These are phyloP conservation scores for Zea mays DNA, from an alignment of 176 grass and related monocot species.

Conservation along the genomic window Zm-B73-REFERENCE-NAM-5.0 NC_050098.1:179076001-179076500, in stretches of 20 bases:
- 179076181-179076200: not conserved
- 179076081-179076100: constrained; percentile 14
- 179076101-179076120: not conserved
- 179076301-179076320: constrained; percentile 13
- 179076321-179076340: not conserved
- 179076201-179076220: not conserved
- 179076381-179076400: not conserved
- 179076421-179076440: constrained; percentile 27
- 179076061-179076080: not conserved
- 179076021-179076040: constrained; percentile 22
- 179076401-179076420: constrained; percentile 2
- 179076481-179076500: not conserved
- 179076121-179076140: not conserved
- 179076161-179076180: not conserved
- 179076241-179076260: not conserved
- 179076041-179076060: not conserved
- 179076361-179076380: not conserved
- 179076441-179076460: constrained; percentile 40
- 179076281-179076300: not conserved
- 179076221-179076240: not conserved
- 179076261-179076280: not conserved
- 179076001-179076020: constrained; percentile 26
- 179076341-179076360: not conserved
- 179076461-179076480: constrained; percentile 36
- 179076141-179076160: not conserved